These are phyloP conservation scores for Tulasnella sp. DNA, from an alignment of 768 basidiomycete genomes.

Conservation along the genomic window DNA sequence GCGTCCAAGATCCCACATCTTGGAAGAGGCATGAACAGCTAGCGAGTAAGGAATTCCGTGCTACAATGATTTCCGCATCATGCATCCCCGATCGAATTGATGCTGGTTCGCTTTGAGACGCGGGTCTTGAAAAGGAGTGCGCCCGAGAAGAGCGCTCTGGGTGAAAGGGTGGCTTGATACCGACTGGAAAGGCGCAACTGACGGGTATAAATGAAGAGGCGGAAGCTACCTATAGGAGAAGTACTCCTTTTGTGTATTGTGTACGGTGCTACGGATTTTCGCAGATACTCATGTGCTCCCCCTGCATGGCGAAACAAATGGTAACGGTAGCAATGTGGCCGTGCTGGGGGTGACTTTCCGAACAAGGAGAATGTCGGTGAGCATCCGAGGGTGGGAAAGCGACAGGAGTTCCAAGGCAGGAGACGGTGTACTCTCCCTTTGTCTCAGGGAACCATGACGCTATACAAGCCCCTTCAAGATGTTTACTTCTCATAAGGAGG, in stretches of 20 bases:
- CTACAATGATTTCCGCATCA: not conserved
- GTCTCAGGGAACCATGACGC: not conserved
- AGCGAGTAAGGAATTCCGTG: not conserved
- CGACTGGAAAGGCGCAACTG: not conserved
- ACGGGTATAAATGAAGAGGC: not conserved
- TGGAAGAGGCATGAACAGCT: slow-evolving; percentile 1
- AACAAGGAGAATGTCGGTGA: not conserved
- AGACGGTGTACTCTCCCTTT: not conserved
- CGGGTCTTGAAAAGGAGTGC: not conserved
- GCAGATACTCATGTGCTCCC: not conserved
- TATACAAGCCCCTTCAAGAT: not conserved
- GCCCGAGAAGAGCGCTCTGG: not conserved
- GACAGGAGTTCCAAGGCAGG: not conserved
- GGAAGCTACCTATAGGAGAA: not conserved
- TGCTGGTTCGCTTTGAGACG: not conserved
- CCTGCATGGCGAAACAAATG: not conserved
- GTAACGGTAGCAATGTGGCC: not conserved
- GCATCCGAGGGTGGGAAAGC: not conserved
- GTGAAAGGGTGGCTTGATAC: not conserved
- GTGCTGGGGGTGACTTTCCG: not conserved
- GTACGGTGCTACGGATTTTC: not conserved
- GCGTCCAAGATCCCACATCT: not conserved
- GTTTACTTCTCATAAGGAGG: not conserved
- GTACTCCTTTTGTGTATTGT: not conserved
- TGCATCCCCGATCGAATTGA: not conserved